These are phyloP conservation scores for Mortierella sp. DNA, from an alignment of 371 early-diverging fungal species.

Conservation along the genomic window DNA sequence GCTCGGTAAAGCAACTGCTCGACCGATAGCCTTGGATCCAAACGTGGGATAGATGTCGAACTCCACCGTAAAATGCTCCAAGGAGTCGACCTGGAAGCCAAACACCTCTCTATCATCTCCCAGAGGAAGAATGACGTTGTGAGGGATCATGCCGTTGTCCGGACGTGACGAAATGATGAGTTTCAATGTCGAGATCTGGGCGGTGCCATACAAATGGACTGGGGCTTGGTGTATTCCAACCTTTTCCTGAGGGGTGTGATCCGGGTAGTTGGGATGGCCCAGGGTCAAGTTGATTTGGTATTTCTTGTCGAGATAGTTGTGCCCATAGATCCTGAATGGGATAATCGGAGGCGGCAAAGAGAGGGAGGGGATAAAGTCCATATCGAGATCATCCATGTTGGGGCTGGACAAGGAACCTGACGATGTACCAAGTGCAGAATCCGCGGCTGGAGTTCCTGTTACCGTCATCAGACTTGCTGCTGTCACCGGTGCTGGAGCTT, in stretches of 20 bases:
- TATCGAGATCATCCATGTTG: conserved; percentile 42
- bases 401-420: conserved; percentile 20
- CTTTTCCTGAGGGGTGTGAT: conserved; percentile 19
- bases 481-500: conserved; percentile 15
- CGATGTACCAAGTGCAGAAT: conserved; percentile 11
- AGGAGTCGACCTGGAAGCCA: conserved; percentile 84
- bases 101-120: conserved; percentile 82
- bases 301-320: conserved; percentile 91
- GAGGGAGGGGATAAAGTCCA: conserved; percentile 57
- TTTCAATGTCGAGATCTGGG: conserved; percentile 71
- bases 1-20: conserved; percentile 82
- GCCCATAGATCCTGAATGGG: conserved; percentile 96
- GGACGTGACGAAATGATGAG: conserved; percentile 76
- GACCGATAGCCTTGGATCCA: conserved; percentile 93
- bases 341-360: conserved; percentile 92
- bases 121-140: conserved; percentile 89
- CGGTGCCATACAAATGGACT: conserved; percentile 72
- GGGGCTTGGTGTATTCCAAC: conserved; percentile 50
- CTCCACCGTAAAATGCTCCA: conserved; percentile 82
- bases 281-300: conserved; percentile 55
- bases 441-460: conserved; percentile 9
- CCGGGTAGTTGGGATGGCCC: conserved; percentile 44
- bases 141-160: conserved; percentile 89
- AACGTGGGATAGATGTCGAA: conserved; percentile 95
- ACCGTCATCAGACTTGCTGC: conserved; percentile 18